Evolutionary conservation across 2,329 filamentous ascomycete genomes (phyloP).

Genomic region (Tothia fuscella): DNA sequence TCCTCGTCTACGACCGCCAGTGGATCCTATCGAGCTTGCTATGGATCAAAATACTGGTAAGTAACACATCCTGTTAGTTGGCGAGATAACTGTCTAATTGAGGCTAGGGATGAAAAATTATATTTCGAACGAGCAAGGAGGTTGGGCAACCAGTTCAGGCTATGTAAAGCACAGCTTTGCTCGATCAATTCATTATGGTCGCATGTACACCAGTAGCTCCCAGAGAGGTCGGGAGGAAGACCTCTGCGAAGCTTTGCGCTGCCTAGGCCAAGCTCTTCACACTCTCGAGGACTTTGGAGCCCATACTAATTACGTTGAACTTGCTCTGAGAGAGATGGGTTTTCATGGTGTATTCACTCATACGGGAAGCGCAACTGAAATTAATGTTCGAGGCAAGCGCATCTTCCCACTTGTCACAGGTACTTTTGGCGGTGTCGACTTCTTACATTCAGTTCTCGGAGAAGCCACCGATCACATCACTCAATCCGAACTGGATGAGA

Average conservation of each 20-base stretch:
- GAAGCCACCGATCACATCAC: conserved; percentile 39
- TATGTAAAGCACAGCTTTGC: conserved; percentile 50
- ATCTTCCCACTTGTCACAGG: conserved; percentile 42
- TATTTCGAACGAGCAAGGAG: conserved; percentile 78
- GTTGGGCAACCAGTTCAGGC: conserved; percentile 81
- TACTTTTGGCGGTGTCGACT: conserved; percentile 42
- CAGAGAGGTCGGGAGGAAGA: conserved; percentile 31
- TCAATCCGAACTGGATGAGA: conserved; percentile 34
- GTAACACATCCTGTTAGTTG: neutral
- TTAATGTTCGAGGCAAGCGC: conserved; percentile 34
- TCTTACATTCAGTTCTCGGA: conserved; percentile 38
- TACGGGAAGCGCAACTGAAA: conserved; percentile 33
- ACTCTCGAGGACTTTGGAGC: conserved; percentile 44
- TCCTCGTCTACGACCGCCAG: conserved; percentile 65
- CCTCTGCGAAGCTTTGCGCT: conserved; percentile 36
- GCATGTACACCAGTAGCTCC: conserved; percentile 33
- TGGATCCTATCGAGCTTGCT: conserved; percentile 38
- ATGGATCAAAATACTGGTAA: conserved; percentile 31
- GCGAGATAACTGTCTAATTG: neutral
- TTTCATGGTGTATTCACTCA: conserved; percentile 41
- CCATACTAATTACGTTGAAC: conserved; percentile 43
- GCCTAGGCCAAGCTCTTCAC: conserved; percentile 41
- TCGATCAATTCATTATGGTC: conserved; percentile 36
- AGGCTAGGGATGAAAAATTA: conserved; percentile 91
- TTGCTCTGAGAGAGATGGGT: conserved; percentile 39